Percentiles rank a stretch among this genome's conserved stretches.
Evolutionary conservation across 257 asterid species (phyloP).

Genomic region (Cinchona pubescens): DNA sequence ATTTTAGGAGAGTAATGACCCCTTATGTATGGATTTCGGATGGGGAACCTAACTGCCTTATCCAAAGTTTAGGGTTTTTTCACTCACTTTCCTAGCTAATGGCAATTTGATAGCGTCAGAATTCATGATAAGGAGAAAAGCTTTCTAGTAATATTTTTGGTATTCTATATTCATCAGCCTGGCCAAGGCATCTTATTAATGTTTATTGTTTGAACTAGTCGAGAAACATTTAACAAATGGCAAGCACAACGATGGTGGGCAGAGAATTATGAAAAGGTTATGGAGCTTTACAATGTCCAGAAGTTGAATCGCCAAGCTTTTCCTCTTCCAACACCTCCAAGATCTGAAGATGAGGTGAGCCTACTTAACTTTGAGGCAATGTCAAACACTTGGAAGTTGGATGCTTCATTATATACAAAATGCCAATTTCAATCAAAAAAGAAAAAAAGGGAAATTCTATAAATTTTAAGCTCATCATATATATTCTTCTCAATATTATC

Average conservation of each 20-base stretch:
- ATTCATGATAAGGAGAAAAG: neutral
- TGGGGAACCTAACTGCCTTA: too few relatives aligned
- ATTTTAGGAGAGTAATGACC: too few relatives aligned
- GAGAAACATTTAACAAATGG: slow-evolving; percentile 87
- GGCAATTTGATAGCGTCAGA: neutral
- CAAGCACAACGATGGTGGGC: slow-evolving; percentile 99
- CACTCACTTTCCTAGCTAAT: neutral
- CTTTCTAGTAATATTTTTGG: neutral
- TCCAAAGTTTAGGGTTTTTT: too few relatives aligned
- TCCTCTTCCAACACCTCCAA: slow-evolving; percentile 77
- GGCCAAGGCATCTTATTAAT: neutral
- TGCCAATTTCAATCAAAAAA: neutral
- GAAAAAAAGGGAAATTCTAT: neutral
- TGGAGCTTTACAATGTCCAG: slow-evolving; percentile 90
- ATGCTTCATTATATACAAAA: neutral
- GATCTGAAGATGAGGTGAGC: slow-evolving; percentile 64
- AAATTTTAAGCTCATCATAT: neutral
- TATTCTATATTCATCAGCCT: neutral
- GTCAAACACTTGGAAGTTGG: neutral
- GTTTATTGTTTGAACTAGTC: slow-evolving; percentile 40
- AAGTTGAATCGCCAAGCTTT: slow-evolving; percentile 74
- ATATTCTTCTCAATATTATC: neutral
- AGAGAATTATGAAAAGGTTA: slow-evolving; percentile 78
- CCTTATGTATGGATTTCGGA: too few relatives aligned
- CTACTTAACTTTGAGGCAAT: neutral